phyloP scores from a whole-genome alignment of 768 basidiomycete species.

The Lentinula edodes region DNA sequence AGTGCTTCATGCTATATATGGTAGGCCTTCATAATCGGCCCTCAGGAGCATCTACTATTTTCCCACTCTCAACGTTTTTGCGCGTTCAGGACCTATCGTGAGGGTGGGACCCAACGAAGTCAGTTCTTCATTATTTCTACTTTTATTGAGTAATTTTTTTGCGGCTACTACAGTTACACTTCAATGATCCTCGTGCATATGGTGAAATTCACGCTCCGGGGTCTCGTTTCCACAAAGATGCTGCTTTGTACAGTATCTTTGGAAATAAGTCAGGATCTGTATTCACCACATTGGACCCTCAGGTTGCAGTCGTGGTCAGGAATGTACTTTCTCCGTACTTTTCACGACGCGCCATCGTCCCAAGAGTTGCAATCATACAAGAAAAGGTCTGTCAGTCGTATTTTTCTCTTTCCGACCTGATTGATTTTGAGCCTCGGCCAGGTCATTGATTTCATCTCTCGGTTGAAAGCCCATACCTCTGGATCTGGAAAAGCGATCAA shows the following conservation, averaged over 20 bases:
- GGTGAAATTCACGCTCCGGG: conserved; percentile 15
- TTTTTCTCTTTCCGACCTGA: neutral
- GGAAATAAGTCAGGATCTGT: conserved; percentile 9
- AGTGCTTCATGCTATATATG: conserved; percentile 15
- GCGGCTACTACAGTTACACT: conserved; percentile 15
- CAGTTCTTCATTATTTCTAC: neutral
- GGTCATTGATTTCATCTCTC: neutral
- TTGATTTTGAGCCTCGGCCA: neutral
- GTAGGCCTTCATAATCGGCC: conserved; percentile 9
- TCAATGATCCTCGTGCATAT: conserved; percentile 16
- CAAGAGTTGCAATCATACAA: conserved; percentile 7
- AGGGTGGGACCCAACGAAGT: conserved; percentile 22
- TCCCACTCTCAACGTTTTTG: neutral
- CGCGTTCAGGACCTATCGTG: conserved; percentile 16
- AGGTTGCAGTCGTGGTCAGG: conserved; percentile 9
- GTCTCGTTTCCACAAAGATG: conserved; percentile 14
- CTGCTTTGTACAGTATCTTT: conserved; percentile 10
- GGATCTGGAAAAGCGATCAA: conserved; percentile 7
- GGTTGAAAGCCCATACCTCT: conserved; percentile 3
- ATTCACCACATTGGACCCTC: conserved; percentile 8
- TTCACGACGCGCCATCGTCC: conserved; percentile 12
- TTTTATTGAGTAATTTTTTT: neutral
- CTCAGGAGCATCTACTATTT: too few relatives aligned
- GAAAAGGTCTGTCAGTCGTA: conserved; percentile 8
- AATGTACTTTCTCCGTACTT: conserved; percentile 14